Conservation (phyloP, 2,329 filamentous ascomycete species). For the Pseudocercospora fijiensis region DNA sequence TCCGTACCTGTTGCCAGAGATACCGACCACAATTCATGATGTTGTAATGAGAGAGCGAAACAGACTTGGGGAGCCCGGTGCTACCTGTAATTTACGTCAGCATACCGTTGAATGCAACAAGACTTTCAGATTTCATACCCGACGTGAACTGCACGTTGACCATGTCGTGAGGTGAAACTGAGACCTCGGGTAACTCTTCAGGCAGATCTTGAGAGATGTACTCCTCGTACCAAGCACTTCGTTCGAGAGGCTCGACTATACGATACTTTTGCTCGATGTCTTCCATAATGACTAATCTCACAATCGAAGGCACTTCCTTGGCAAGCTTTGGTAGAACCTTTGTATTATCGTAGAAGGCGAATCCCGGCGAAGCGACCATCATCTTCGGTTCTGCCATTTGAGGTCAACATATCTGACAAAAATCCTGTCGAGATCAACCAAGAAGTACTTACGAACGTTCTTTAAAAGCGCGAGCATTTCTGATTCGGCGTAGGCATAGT, state of each 20-base stretch:
- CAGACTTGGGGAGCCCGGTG: conserved; percentile 70
- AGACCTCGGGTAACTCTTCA: conserved; percentile 24
- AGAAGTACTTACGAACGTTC: conserved; percentile 59
- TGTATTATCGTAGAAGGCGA: conserved; percentile 61
- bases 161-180: conserved; percentile 34
- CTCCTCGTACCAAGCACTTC: conserved; percentile 28
- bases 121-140: conserved; percentile 47
- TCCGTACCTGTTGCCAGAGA: conserved; percentile 33
- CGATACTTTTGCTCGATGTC: conserved; percentile 32
- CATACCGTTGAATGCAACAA: background rate
- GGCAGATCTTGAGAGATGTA: conserved; percentile 27
- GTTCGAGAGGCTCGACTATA: conserved; percentile 19
- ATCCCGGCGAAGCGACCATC: conserved; percentile 65
- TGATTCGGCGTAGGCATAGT: conserved; percentile 70
- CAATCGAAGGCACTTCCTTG: conserved; percentile 42
- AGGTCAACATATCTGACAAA: conserved; percentile 2
- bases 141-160: conserved; percentile 58
- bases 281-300: conserved; percentile 56
- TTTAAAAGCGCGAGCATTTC: conserved; percentile 68
- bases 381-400: conserved; percentile 59
- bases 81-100: conserved; percentile 33
- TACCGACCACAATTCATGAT: conserved; percentile 34
- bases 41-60: conserved; percentile 56
- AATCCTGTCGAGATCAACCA: background rate
- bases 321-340: conserved; percentile 54